These are phyloP conservation scores for Dendrobium catenatum DNA, from an alignment of 106 monocot species.

Conservation along the genomic window DNA sequence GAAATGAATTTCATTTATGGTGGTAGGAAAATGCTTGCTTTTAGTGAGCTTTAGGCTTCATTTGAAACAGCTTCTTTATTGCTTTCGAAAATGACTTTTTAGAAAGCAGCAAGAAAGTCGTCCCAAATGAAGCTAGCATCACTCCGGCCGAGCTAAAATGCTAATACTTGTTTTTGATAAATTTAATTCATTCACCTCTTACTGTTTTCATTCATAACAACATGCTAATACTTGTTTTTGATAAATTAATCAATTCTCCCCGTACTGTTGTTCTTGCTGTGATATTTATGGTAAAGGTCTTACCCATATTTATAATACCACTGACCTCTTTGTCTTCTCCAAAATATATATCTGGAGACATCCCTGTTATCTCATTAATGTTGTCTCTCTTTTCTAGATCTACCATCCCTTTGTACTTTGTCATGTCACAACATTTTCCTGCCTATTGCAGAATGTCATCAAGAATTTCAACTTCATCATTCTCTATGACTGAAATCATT, in stretches of 20 bases:
- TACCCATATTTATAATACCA: background rate
- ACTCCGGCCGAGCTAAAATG: background rate
- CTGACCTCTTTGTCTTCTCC: background rate
- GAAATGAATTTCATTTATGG: background rate
- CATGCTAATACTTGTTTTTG: too few relatives aligned
- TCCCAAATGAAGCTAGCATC: too few relatives aligned
- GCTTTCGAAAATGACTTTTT: too few relatives aligned
- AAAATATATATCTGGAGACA: background rate
- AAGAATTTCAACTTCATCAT: background rate
- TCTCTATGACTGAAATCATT: background rate
- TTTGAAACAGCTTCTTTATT: too few relatives aligned
- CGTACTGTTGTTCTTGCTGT: background rate
- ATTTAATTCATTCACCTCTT: too few relatives aligned
- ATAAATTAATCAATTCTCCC: background rate
- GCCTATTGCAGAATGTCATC: background rate
- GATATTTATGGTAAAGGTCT: background rate
- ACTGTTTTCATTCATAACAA: too few relatives aligned
- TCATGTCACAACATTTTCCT: background rate
- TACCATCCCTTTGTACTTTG: background rate
- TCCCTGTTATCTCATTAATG: slow-evolving; percentile 5
- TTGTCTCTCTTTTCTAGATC: background rate
- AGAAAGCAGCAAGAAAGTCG: too few relatives aligned
- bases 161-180: background rate
- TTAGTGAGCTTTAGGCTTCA: background rate
- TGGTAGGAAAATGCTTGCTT: background rate